A percentile compares a stretch with the other conserved stretches of the same genome.
Conservation (phyloP, 495 filamentous ascomycete genomes). For the Penicillium waksmanii region DNA sequence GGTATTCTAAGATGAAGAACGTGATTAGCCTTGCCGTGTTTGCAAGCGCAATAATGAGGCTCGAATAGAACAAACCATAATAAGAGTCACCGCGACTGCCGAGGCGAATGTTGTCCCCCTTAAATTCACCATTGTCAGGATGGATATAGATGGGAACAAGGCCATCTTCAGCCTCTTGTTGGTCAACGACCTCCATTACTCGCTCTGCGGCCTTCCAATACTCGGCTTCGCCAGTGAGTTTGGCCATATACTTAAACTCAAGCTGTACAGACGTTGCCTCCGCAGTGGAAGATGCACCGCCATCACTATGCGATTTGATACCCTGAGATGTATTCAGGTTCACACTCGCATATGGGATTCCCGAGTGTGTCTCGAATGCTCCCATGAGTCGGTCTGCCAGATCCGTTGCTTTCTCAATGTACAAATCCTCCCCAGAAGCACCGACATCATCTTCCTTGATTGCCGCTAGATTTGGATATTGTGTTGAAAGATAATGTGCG, state of each 20-base stretch:
- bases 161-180: slow-evolving; percentile 75
- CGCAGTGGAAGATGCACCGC: slow-evolving; percentile 90
- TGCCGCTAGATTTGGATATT: slow-evolving; percentile 68
- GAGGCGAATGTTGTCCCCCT: slow-evolving; percentile 82
- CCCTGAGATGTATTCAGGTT: slow-evolving; percentile 78
- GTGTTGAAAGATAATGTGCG: slow-evolving; percentile 87
- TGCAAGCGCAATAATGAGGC: neutral
- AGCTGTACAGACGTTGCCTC: slow-evolving; percentile 92
- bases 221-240: slow-evolving; percentile 86
- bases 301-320: slow-evolving; percentile 77
- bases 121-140: slow-evolving; percentile 76
- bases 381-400: slow-evolving; percentile 84
- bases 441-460: slow-evolving; percentile 67
- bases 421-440: slow-evolving; percentile 80
- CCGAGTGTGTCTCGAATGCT: slow-evolving; percentile 84
- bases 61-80: slow-evolving; percentile 61
- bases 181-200: slow-evolving; percentile 87
- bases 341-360: slow-evolving; percentile 88
- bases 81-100: slow-evolving; percentile 95
- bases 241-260: slow-evolving; percentile 96
- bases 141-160: slow-evolving; percentile 90
- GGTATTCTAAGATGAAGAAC: slow-evolving; percentile 63
- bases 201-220: slow-evolving; percentile 92
- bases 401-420: slow-evolving; percentile 93
- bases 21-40: slow-evolving; percentile 1